Conservation (phyloP, 163 green algal genomes). For the Coccomyxa subellipsoidea region DNA sequence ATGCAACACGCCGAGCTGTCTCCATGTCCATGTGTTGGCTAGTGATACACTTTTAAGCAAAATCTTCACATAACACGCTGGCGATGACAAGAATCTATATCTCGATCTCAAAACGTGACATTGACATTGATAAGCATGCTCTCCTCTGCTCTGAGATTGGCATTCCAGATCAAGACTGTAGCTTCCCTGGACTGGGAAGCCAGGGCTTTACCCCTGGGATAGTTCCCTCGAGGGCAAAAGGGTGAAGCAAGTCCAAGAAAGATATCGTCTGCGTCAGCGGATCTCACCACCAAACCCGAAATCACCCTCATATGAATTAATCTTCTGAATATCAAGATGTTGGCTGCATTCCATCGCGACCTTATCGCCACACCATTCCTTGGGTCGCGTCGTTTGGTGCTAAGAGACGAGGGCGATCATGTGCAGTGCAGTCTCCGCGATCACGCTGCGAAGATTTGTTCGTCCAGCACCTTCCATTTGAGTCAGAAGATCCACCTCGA, state of each 20-base stretch:
- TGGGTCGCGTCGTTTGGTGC: neutral
- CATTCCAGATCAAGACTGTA: neutral
- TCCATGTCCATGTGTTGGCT: neutral
- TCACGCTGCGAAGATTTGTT: neutral
- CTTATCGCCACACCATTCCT: constrained; percentile 1
- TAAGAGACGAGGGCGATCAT: neutral
- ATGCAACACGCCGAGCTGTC: constrained; percentile 17
- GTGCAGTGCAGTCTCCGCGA: neutral
- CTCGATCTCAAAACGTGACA: no score
- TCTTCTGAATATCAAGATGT: no score
- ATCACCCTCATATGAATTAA: no score
- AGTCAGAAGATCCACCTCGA: neutral
- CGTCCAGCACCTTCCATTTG: neutral
- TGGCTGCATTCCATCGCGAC: constrained; percentile 1
- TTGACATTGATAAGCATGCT: no score
- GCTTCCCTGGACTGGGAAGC: neutral
- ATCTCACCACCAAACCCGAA: no score
- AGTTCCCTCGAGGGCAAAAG: neutral
- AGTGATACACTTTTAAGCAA: no score
- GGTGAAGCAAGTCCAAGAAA: neutral
- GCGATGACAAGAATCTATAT: no score
- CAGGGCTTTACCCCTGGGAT: neutral
- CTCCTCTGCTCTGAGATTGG: no score
- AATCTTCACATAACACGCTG: no score
- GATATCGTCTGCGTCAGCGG: neutral